phyloP scores from a whole-genome alignment of 495 filamentous ascomycete species.

The Penicillium canescens region DNA sequence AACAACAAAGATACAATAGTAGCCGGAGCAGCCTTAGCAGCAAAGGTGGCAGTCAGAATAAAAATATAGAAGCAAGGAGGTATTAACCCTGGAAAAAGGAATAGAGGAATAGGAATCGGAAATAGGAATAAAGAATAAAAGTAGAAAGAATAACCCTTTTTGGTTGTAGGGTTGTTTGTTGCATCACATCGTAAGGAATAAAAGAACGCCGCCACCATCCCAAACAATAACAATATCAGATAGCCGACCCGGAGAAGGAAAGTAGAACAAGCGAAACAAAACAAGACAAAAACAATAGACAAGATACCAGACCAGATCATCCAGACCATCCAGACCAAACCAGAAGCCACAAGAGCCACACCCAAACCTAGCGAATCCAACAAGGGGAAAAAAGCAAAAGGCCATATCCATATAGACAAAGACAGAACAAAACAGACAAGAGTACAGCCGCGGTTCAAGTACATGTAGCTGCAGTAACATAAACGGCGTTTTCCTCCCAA shows the following conservation, averaged over 20 bases:
- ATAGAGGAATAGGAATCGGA: background rate
- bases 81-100: too few relatives aligned
- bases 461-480: background rate
- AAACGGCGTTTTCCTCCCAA: background rate
- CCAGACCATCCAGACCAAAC: too few relatives aligned
- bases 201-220: slow-evolving; percentile 21
- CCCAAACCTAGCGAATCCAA: background rate
- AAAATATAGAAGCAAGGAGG: background rate
- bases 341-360: slow-evolving; percentile 1
- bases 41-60: background rate
- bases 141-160: slow-evolving; percentile 12
- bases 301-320: background rate
- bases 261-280: background rate
- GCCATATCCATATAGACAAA: slow-evolving; percentile 9
- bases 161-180: slow-evolving; percentile 13
- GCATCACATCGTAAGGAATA: slow-evolving; percentile 30
- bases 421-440: background rate
- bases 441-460: background rate
- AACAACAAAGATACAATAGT: too few relatives aligned
- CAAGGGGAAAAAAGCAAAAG: background rate
- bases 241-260: slow-evolving; percentile 6
- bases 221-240: slow-evolving; percentile 10
- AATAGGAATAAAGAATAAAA: background rate
- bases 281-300: background rate
- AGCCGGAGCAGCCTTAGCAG: too few relatives aligned